phyloP scores from a whole-genome alignment of 163 green algal species.

The Picocystis sp. region DNA sequence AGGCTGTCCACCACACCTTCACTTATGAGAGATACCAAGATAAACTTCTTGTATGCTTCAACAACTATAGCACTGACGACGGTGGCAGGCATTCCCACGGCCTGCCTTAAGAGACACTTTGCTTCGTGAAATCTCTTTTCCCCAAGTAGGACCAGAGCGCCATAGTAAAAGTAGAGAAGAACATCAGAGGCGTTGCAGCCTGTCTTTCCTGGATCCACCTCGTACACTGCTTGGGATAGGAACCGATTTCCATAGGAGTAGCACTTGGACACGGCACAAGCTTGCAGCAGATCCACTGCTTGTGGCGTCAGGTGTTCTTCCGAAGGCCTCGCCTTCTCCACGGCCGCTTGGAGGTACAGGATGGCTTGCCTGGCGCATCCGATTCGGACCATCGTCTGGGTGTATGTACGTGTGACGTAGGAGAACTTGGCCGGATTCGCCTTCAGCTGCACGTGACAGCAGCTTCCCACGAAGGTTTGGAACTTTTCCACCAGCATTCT shows the following conservation, averaged over 20 bases:
- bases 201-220: constrained; percentile 55
- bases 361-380: no score
- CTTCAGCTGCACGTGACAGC: no score
- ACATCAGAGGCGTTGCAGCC: constrained; percentile 47
- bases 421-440: no score
- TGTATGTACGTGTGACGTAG: no score
- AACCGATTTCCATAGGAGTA: constrained; percentile 44
- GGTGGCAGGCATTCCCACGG: constrained; percentile 47
- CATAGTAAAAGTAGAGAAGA: constrained; percentile 88
- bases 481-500: no score
- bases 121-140: constrained; percentile 18
- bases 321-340: constrained; percentile 36
- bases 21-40: constrained; percentile 58
- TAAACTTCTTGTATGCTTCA: constrained; percentile 68
- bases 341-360: constrained; percentile 32
- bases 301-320: constrained; percentile 58
- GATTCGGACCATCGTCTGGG: no score
- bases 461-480: no score
- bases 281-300: constrained; percentile 58
- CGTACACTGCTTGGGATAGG: constrained; percentile 42
- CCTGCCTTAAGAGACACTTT: constrained; percentile 18
- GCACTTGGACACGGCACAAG: constrained; percentile 53
- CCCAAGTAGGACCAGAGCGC: constrained; percentile 52
- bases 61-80: constrained; percentile 63
- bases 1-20: constrained; percentile 23